Evolutionary conservation across 352 stramenopile genomes (phyloP), one percentile per base, ranked within the genome.

Genomic region (Pythium graminicola): DNA sequence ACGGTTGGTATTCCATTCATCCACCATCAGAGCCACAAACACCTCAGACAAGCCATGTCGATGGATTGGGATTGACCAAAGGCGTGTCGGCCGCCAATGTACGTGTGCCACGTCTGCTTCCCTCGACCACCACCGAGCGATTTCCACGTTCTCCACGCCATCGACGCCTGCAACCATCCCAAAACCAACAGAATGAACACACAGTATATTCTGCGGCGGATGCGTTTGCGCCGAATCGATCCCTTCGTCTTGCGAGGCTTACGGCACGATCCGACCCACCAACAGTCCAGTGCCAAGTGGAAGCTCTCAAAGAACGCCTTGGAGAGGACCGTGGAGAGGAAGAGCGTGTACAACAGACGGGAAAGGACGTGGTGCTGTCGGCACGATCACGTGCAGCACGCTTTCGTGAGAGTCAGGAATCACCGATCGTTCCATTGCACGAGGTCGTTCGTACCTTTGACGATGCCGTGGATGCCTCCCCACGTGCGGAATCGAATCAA

Each of bases 361-460:
- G 33, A 1, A 6, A 47, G 22, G 8, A 20, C 1, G 40, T 20
- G 19, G 23, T 16, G 11, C 22, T 50, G 28, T 58, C 55, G 20
- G 26, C 55, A 17, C 39, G 20, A 6, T 48, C 53, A 8, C 44
- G 53, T 4, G 43, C 43, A 5, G 33, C 43, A 19, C 57, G 39
- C 4, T 54, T 60, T 14, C 50, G 43, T 14, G 32, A 52, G 14
- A 33, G 31, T 22, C 20, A 27, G 2, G 28, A 33, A 1, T 43
- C 42, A 16, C 4, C 39, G 14, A 36, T 63, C 20, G 22, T 82
- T 10, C 70, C 73, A 4, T 32, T 87, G 1, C 74, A 85, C 35
- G 72, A 84, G 23, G 51, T 76, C n/a, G 72, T 85, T 28, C 62
- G 74, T 29, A 70, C 47, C 1, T 59, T 85, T 54, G 68, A 83